Percentiles rank a stretch among this genome's conserved stretches.
Evolutionary conservation across 768 basidiomycete species (phyloP).

Genomic region (Phylloporus scabripes): DNA sequence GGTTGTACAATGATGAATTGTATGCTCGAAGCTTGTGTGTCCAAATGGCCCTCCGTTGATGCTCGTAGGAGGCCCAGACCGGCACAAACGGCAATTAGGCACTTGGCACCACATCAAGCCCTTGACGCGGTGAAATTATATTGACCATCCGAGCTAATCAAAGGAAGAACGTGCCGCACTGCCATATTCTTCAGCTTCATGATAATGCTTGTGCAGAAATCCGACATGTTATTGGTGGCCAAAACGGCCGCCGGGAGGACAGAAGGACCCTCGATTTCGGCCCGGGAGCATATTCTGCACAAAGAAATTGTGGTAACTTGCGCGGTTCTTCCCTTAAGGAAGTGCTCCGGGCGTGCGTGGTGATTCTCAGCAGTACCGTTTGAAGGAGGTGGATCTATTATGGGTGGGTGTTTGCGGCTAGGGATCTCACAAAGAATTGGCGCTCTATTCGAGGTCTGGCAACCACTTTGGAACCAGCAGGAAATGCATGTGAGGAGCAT

Average conservation of each 20-base stretch:
- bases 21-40: neutral
- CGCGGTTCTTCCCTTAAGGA: slow-evolving; percentile 1
- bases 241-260: neutral
- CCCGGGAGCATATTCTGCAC: neutral
- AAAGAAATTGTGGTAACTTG: neutral
- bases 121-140: slow-evolving; percentile 2
- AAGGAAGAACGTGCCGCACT: neutral
- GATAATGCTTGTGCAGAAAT: neutral
- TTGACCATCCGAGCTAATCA: neutral
- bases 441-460: too few relatives aligned
- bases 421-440: too few relatives aligned
- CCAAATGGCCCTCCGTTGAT: neutral
- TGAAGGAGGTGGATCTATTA: neutral
- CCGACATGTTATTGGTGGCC: neutral
- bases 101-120: neutral
- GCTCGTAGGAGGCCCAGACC: neutral
- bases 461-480: too few relatives aligned
- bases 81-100: neutral
- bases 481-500: too few relatives aligned
- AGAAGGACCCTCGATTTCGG: neutral
- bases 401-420: neutral
- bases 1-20: slow-evolving; percentile 1
- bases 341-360: neutral
- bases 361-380: neutral
- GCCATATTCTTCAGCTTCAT: neutral